Conservation (phyloP, 2,329 filamentous ascomycete species). For the Ilyonectria destructans region DNA sequence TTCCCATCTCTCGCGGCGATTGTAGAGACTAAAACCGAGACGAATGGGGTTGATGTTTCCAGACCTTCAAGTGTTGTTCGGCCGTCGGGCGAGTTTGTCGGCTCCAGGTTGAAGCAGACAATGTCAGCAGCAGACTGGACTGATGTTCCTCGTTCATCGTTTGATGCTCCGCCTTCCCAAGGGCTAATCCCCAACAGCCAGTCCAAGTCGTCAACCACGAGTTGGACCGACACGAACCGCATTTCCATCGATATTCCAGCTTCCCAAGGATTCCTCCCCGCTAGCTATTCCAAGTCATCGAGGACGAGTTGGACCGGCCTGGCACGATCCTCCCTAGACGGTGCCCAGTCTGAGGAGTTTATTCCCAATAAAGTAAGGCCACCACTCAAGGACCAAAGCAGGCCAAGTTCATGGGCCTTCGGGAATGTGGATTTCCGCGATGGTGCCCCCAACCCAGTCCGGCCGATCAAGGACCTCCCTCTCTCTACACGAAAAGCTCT, state of each 20-base stretch:
- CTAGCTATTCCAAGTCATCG: constrained; percentile 35
- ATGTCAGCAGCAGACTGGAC: constrained; percentile 14
- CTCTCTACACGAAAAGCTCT: constrained; percentile 20
- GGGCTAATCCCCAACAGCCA: constrained; percentile 32
- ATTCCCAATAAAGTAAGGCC: constrained; percentile 29
- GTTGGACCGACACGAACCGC: constrained; percentile 26
- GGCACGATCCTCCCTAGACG: constrained; percentile 35
- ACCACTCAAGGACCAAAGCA: constrained; percentile 30
- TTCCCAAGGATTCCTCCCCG: constrained; percentile 25
- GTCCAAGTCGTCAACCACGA: constrained; percentile 39
- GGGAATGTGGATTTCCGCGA: constrained; percentile 40
- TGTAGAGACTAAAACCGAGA: constrained; percentile 7
- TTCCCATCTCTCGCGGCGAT: constrained; percentile 42
- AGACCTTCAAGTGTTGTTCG: constrained; percentile 33
- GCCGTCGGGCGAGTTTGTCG: constrained; percentile 28
- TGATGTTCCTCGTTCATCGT: constrained; percentile 26
- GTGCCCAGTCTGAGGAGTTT: constrained; percentile 26
- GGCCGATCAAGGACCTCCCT: constrained; percentile 25
- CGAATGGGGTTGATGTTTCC: constrained; percentile 15
- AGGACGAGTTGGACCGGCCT: constrained; percentile 36
- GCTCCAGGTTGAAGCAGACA: constrained; percentile 12
- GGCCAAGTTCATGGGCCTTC: constrained; percentile 40
- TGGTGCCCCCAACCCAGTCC: constrained; percentile 28
- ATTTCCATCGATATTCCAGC: constrained; percentile 22
- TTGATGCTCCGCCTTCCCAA: constrained; percentile 28